phyloP scores from a whole-genome alignment of 805 yeast genomes.

The Ogataea ramenticola region DNA sequence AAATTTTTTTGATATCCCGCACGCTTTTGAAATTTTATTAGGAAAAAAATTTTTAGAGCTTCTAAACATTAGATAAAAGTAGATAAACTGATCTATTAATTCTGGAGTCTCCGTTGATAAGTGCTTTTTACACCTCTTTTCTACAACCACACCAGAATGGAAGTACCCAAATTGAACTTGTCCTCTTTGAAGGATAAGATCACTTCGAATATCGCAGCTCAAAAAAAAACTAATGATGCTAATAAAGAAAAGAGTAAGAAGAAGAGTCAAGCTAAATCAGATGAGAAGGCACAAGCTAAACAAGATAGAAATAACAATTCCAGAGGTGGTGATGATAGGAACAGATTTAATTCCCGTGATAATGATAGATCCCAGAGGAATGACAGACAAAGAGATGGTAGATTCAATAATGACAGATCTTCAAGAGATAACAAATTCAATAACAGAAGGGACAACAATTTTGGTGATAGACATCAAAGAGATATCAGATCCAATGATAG shows the following conservation, averaged over 20 bases:
- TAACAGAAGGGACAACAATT: constrained; percentile 2
- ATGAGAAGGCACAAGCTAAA: constrained; percentile 5
- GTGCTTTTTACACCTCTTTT: too few species aligned
- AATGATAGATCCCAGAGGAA: too few species aligned
- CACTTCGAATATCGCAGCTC: constrained; percentile 38
- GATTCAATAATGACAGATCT: too few species aligned
- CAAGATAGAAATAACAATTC: too few species aligned
- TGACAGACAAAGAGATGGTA: too few species aligned
- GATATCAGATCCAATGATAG: constrained; percentile 5
- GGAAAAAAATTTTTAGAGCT: too few species aligned
- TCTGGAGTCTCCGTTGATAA: too few species aligned
- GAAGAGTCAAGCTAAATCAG: constrained; percentile 13
- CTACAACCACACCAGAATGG: constrained; percentile 27
- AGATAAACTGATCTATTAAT: not conserved
- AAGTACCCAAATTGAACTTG: constrained; percentile 36
- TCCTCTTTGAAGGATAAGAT: constrained; percentile 62
- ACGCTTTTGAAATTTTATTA: too few species aligned
- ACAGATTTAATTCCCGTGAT: constrained; percentile 1
- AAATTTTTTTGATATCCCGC: too few species aligned
- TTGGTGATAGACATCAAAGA: constrained; percentile 7
- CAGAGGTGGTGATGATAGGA: not conserved
- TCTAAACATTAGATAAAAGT: too few species aligned
- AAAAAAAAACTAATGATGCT: constrained; percentile 10
- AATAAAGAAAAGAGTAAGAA: constrained; percentile 18
- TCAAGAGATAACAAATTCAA: not conserved